These are phyloP conservation scores for Herpotrichia juniperi DNA, from an alignment of 2,329 filamentous ascomycete genomes.

Conservation along the genomic window DNA sequence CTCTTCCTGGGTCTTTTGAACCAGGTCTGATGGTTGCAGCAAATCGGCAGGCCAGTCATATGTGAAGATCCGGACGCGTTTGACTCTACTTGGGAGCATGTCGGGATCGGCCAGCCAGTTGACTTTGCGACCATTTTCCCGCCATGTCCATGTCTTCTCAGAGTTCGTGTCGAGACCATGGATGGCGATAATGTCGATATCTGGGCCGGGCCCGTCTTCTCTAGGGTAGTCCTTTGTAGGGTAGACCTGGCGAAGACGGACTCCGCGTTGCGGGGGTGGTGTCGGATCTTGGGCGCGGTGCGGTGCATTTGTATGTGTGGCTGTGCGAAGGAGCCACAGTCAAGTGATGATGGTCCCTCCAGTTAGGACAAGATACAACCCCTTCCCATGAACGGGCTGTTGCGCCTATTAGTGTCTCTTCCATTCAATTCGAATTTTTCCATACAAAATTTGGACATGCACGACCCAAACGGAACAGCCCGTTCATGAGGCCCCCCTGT, in stretches of 20 bases:
- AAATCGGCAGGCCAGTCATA: too few species aligned
- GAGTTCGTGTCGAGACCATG: slow-evolving; percentile 2
- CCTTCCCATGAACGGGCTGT: too few species aligned
- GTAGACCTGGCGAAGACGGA: neutral
- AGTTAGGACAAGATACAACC: too few species aligned
- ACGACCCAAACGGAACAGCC: too few species aligned
- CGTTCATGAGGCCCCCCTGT: too few species aligned
- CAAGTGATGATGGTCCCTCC: too few species aligned
- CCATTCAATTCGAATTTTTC: too few species aligned
- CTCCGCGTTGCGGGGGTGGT: neutral
- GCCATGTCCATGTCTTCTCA: neutral
- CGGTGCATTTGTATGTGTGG: neutral
- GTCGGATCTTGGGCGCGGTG: neutral
- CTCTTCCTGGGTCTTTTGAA: too few species aligned
- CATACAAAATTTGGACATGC: too few species aligned
- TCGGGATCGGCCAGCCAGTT: neutral
- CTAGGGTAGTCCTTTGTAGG: neutral
- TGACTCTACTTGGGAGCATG: slow-evolving; percentile 1
- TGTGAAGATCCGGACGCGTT: too few species aligned
- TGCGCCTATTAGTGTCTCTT: too few species aligned
- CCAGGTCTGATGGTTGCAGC: too few species aligned
- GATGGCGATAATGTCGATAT: slow-evolving; percentile 2
- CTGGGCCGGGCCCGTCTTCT: neutral
- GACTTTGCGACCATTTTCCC: neutral
- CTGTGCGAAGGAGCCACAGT: slow-evolving; percentile 1